Evolutionary conservation across 257 asterid species (phyloP).

Genomic region (Solanum megistacrolobum): DNA sequence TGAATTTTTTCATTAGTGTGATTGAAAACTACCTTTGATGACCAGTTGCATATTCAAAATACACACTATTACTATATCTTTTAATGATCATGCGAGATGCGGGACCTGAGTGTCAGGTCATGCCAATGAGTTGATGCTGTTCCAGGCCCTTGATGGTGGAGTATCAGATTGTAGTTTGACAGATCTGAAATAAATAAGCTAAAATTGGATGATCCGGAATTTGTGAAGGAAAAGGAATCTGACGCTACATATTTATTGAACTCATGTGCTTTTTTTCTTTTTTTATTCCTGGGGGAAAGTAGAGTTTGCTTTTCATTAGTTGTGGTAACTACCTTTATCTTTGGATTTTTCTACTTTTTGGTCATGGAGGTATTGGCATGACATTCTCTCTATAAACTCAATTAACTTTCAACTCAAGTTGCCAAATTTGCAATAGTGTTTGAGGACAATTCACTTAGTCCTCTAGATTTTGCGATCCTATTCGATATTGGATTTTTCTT

Average conservation of each 20-base stretch:
- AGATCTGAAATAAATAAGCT: not conserved
- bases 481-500: not conserved
- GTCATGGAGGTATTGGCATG: not conserved
- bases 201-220: not conserved
- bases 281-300: not conserved
- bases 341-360: not conserved
- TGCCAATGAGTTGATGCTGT: not conserved
- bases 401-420: not conserved
- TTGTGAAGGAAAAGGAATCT: not conserved
- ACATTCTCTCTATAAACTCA: not conserved
- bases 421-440: not conserved
- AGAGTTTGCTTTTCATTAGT: not conserved
- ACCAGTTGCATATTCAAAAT: not conserved
- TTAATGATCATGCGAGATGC: not conserved
- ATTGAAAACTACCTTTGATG: not conserved
- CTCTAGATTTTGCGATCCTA: not conserved
- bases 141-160: not conserved
- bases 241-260: not conserved
- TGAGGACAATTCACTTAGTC: not conserved
- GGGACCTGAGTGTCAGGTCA: not conserved
- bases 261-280: not conserved
- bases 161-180: not conserved
- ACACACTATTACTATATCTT: not conserved
- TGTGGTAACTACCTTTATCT: not conserved
- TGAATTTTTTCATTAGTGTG: not conserved